Evolutionary conservation across 2,329 filamentous ascomycete genomes (phyloP).

Genomic region (Colletotrichum tabaci): DNA sequence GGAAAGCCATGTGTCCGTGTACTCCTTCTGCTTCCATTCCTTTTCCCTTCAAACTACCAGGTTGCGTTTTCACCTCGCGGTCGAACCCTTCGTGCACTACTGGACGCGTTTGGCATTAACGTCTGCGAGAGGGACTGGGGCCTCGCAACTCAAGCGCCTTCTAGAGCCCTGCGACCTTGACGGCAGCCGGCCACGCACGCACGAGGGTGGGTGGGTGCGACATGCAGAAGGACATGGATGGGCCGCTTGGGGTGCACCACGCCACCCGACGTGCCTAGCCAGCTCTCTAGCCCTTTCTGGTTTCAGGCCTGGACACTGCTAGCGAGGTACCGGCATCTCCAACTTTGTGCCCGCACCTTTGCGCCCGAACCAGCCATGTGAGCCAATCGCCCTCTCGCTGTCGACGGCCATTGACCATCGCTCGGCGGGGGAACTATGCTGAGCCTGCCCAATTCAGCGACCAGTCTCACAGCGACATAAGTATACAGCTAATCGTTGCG

Average conservation of each 20-base stretch:
- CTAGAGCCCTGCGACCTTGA: slow-evolving; percentile 26
- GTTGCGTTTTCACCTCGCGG: slow-evolving; percentile 4
- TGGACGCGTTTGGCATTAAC: background rate
- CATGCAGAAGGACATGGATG: slow-evolving; percentile 38
- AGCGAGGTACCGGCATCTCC: slow-evolving; percentile 19
- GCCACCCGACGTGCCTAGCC: slow-evolving; percentile 30
- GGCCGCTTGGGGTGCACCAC: slow-evolving; percentile 36
- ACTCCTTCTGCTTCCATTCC: slow-evolving; percentile 8
- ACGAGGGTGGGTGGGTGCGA: slow-evolving; percentile 32
- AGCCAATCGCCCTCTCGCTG: slow-evolving; percentile 5
- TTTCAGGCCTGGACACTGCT: slow-evolving; percentile 38
- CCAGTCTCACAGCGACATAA: slow-evolving; percentile 12
- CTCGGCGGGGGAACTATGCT: slow-evolving; percentile 10
- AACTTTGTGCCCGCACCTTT: background rate
- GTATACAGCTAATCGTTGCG: slow-evolving; percentile 16
- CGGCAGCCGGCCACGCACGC: slow-evolving; percentile 16
- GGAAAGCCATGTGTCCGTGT: slow-evolving; percentile 32
- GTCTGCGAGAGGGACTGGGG: background rate
- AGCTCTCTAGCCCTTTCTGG: slow-evolving; percentile 33
- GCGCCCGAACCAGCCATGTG: background rate
- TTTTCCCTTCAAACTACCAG: background rate
- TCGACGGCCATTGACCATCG: background rate
- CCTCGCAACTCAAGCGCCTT: slow-evolving; percentile 24
- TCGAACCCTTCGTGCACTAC: slow-evolving; percentile 16
- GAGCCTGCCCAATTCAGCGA: slow-evolving; percentile 22